Evolutionary conservation across 768 basidiomycete genomes (phyloP), one percentile per base, ranked within the genome.

Genomic region (Phlebiopsis flavidoalba): DNA sequence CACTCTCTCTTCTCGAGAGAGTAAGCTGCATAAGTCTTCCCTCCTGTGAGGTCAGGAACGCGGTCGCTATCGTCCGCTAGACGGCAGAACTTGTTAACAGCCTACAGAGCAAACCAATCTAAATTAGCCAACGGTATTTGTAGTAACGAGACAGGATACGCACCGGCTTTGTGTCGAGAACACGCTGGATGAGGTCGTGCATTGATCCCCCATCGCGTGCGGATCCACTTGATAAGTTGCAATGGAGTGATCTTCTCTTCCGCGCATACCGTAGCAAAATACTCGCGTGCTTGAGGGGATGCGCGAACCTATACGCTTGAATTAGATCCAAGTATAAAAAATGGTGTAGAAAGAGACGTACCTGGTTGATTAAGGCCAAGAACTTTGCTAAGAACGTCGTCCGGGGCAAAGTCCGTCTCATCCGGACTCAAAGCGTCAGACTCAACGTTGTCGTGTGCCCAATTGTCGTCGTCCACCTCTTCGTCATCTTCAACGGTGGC

Each of bases 181-280:
- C 26, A 6, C 26, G 26, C 26, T 53, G 6, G 24, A 59, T 10
- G 10, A 59, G 22, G 40, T 59, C 49, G 26, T n/a, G 53, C 52
- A 59, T 50, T 5, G 58, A 59, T 2, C 49, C n/a, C 58, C 58
- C 58, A 59, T 15, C 58, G 50, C 2, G 58, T 59, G n/a, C 58
- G 50, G 26, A 59, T 36, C 58, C 58, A 59, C 21, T 53, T 35
- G 19, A 59, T 26, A 7, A 59, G 35, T n/a, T 59, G 14, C 3
- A 59, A 22, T 17, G 52, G 49, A 4, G 24, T 19, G 14, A 59
- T 10, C 11, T 36, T 37, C 22, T 51, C 58, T 51, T 59, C 58
- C 1, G 11, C n/a, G 19, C 58, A 59, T 2, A 50, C 22, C 3
- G 15, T 54, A 2, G 22, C 11, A 22, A 59, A 53, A n/a, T 51